Evolutionary conservation across 2,329 filamentous ascomycete species (phyloP), one percentile per base, ranked within the genome.

Genomic region (Penicillium freii): DNA sequence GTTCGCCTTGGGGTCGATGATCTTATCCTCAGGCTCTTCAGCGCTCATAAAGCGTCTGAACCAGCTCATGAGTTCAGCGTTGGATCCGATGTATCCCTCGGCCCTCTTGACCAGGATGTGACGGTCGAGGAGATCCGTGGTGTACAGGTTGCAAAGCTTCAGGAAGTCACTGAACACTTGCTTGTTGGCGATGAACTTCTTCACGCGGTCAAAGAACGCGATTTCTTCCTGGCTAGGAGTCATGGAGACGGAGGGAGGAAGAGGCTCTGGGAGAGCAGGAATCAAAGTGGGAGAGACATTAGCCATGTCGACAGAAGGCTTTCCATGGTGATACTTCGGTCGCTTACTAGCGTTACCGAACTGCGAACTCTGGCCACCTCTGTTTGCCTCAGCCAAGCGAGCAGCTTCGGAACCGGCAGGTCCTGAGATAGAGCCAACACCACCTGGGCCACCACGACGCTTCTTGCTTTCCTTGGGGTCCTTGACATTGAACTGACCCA

Each of bases 131-230:
- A 99, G 83, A 65, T 95, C 92, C 67, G 96, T 90, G 23, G 90
- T 94, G 78, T 91, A 99, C 31, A 99, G 82, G 66, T 97, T 99
- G 80, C 93, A 94, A 7, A 99, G 85, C 78, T 99, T 99, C 62
- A 99, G 78, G 75, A 99, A 99, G 73, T 99, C 94, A 67, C 90
- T 92, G 83, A 96, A 95, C 3, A 88, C 88, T 55, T 91, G 89
- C 73, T 96, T 90, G 74, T 97, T 97, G 60, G 89, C 87, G 57
- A 99, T 91, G 69, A 89, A 93, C 76, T 99, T 99, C 82, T 97
- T 97, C 19, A 94, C 92, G 8, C 92, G 88, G 60, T 99, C 94
- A 67, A 99, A 99, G 77, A 97, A 97, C 2, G 87, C 87, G 51
- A 97, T 82, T 70, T 97, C 93, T 57, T 97, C 93, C 53, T 87